These are phyloP conservation scores for Martiniozyma asiatica DNA, from an alignment of 1,139 yeast species.

Conservation along the genomic window DNA sequence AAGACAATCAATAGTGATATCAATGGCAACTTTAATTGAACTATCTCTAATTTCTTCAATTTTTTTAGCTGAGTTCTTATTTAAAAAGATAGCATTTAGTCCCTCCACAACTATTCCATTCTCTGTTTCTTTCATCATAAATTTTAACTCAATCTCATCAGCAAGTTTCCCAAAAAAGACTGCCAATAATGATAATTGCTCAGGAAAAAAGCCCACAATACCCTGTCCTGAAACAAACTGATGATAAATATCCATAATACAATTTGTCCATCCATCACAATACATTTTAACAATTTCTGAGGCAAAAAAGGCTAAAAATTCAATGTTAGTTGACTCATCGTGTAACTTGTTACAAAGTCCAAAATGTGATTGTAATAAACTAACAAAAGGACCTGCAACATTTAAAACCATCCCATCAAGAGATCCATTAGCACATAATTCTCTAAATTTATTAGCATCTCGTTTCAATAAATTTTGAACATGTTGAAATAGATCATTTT, in stretches of 20 bases:
- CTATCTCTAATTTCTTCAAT: slow-evolving; percentile 2
- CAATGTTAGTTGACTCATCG: slow-evolving; percentile 3
- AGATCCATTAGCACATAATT: slow-evolving; percentile 3
- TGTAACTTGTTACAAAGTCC: slow-evolving; percentile 3
- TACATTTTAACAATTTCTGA: slow-evolving; percentile 3
- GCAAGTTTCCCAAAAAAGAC: slow-evolving; percentile 5
- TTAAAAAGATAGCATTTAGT: slow-evolving; percentile 1
- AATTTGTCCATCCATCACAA: slow-evolving; percentile 4
- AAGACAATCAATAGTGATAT: slow-evolving; percentile 5
- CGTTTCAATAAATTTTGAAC: slow-evolving; percentile 3
- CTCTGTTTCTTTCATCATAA: slow-evolving; percentile 1
- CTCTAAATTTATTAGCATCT: slow-evolving; percentile 3
- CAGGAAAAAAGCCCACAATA: slow-evolving; percentile 2
- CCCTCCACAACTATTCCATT: slow-evolving; percentile 1
- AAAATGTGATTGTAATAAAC: slow-evolving; percentile 4
- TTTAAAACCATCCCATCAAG: neutral
- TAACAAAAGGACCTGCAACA: slow-evolving; percentile 2
- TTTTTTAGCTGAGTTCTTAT: neutral
- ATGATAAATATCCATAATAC: slow-evolving; percentile 4
- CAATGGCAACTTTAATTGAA: slow-evolving; percentile 4
- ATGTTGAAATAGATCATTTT: slow-evolving; percentile 3
- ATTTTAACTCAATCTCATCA: slow-evolving; percentile 4
- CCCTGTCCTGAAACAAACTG: slow-evolving; percentile 1
- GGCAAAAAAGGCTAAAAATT: slow-evolving; percentile 4
- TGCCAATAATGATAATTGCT: slow-evolving; percentile 3